Percentiles rank a stretch among this genome's conserved stretches.
These are phyloP conservation scores for Oldenlandia corymbosa DNA, from an alignment of 257 asterid genomes.

Conservation along the genomic window DNA sequence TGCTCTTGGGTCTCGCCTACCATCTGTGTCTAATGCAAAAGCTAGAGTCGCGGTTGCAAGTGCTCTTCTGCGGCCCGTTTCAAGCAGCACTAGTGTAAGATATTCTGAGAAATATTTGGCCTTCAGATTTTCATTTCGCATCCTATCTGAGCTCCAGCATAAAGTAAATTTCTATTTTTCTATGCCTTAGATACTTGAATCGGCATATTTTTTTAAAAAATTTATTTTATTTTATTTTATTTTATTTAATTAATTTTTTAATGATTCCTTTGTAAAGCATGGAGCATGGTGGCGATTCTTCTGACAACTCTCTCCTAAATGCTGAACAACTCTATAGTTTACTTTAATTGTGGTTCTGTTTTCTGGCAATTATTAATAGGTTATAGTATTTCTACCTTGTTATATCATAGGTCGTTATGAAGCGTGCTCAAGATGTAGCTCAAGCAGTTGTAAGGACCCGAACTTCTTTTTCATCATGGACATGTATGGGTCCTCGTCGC, in stretches of 20 bases:
- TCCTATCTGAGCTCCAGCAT: background rate
- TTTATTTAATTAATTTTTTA: no score
- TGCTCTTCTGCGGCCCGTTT: constrained; percentile 82
- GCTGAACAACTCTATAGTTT: background rate
- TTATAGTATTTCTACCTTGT: constrained; percentile 12
- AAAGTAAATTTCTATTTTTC: background rate
- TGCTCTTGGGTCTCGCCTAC: constrained; percentile 77
- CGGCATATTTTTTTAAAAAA: no score
- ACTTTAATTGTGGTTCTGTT: background rate
- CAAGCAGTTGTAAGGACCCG: constrained; percentile 80
- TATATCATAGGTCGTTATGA: constrained; percentile 62
- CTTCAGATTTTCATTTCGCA: background rate
- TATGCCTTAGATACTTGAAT: background rate
- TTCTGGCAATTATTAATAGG: background rate
- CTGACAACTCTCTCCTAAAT: background rate
- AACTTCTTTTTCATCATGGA: constrained; percentile 68
- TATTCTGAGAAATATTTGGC: constrained; percentile 11
- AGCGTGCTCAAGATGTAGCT: constrained; percentile 90
- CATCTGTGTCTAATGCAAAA: constrained; percentile 73
- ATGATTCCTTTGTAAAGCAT: background rate
- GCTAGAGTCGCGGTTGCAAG: constrained; percentile 89
- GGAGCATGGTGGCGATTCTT: background rate
- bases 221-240: no score
- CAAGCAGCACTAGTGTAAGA: constrained; percentile 72
- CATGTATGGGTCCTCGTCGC: constrained; percentile 87